Conservation (phyloP, 2,329 filamentous ascomycete genomes). For the Venturia carpophila region DNA sequence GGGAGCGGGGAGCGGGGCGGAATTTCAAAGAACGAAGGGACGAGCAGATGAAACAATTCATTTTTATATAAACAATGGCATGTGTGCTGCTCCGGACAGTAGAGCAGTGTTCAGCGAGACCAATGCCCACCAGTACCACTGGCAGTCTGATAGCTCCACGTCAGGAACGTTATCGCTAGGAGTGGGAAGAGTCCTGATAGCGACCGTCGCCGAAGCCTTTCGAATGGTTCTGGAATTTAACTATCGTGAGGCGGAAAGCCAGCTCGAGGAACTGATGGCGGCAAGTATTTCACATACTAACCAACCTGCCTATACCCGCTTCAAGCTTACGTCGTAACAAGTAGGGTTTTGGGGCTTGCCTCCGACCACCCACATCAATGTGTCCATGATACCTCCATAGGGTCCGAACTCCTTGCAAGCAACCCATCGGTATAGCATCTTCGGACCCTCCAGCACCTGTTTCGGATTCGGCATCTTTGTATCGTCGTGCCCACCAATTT, state of each 20-base stretch:
- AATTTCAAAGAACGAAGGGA: neutral
- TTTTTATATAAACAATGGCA: neutral
- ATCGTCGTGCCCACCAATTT: neutral
- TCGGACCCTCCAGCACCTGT: neutral
- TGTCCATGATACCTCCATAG: constrained; percentile 2
- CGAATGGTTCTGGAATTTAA: neutral
- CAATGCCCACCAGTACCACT: neutral
- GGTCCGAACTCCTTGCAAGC: constrained; percentile 10
- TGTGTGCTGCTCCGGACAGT: neutral
- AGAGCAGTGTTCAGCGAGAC: too few relatives aligned
- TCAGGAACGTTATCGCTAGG: too few relatives aligned
- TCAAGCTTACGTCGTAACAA: neutral
- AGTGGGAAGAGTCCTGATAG: neutral
- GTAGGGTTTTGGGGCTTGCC: constrained; percentile 1
- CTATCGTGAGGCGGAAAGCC: neutral
- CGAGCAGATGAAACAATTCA: neutral
- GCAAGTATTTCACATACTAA: neutral
- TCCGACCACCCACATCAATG: constrained; percentile 1
- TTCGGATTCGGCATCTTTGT: constrained; percentile 4
- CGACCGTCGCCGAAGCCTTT: neutral
- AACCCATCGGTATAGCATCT: neutral
- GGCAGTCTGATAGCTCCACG: neutral
- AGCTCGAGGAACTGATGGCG: neutral
- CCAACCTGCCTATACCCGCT: neutral
- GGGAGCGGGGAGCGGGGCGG: neutral